Evolutionary conservation across 768 basidiomycete genomes (phyloP), one percentile per base, ranked within the genome.

Genomic region (Mycena venus): DNA sequence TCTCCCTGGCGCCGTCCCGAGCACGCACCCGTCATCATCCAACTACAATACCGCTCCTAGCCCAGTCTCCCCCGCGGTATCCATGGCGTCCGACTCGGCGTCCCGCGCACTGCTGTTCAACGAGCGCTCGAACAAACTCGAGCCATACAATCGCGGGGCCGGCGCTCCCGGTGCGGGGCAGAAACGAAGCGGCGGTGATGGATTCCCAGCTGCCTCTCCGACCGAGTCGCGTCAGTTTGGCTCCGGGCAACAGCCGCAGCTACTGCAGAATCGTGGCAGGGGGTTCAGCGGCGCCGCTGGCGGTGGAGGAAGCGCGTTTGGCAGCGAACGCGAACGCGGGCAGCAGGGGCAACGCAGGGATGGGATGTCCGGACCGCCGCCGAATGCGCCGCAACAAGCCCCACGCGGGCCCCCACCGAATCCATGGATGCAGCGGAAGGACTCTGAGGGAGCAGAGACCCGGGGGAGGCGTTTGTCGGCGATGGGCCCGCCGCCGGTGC

Each of bases 91-190:
- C 11, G 89, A 34, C 32, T 51, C 72, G 19, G 74, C 88, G 2
- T 88, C 94, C 38, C 90, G 95, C 49, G 93, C 68, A 19, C 27
- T 93, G 0, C 87, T 99, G n/a, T 99, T 99, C 88, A 99, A 99
- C 79, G 98, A 98, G 79, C 92, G 94, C 4, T 95, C 94, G 12
- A 99, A 98, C 79, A 90, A 92, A 75, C 84, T 99, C 68, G 98
- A 99, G 83, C 95, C 95, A 3, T 95, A 94, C 78, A 90, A 87
- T 68, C 89, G 87, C 75, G 72, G 84, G n/a, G 86, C 88, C 77
- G 86, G 88, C 40, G 75, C 84, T 65, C 83, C 82, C 61, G 86
- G 89, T 32, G 78, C 87, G 62, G 84, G 84, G 56, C 80, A 85
- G 49, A 88, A 90, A 73, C 88, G 90, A 75, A 84, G 84, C 25